Evolutionary conservation across 2,329 filamentous ascomycete genomes (phyloP), one percentile per base, ranked within the genome.

Genomic region (Colletotrichum sp.): DNA sequence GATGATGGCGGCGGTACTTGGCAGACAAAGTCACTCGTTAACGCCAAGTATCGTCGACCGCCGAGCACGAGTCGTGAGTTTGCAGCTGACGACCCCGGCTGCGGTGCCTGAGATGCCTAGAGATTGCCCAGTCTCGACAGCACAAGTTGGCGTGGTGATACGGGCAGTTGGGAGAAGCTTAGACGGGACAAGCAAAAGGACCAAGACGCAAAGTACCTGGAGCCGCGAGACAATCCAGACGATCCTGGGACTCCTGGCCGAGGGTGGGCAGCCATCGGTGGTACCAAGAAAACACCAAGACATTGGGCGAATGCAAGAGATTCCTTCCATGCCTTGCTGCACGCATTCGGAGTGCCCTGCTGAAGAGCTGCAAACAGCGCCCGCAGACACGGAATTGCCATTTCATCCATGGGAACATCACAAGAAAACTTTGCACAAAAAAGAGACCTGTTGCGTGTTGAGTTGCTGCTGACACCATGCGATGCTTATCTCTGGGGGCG

Each of bases 251-350:
- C 52, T 18, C 21, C 52, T 30, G 24, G 63, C 44, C 36, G 13
- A 52, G n/a, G 63, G 16, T 36, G 63, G 72, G 30, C 62, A 32
- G 34, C 44, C 30, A 73, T 69, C 57, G 26, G 74, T 69, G 73
- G 59, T 69, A 74, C 74, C 74, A 73, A 76, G 74, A 74, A 76
- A 76, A 76, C 74, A 75, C 73, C 74, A 76, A 76, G 74, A 69
- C 64, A 34, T 49, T 63, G 70, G 69, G 63, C 57, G n/a, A 39
- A 36, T 57, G 69, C 60, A 52, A 55, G 36, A 32, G 63, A 55
- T 64, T 76, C 63, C 69, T 71, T 60, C 60, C 10, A 65, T 44
- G 44, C 44, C 44, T 64, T 71, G 49, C 18, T 32, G 21, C n/a
- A 39, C 52, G 64, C 70, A 28, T 59, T 52, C 32, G 49, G 13